Percentiles rank a stretch among this genome's conserved stretches.
Evolutionary conservation across 768 basidiomycete genomes (phyloP).

Genomic region (Boletales sp.): DNA sequence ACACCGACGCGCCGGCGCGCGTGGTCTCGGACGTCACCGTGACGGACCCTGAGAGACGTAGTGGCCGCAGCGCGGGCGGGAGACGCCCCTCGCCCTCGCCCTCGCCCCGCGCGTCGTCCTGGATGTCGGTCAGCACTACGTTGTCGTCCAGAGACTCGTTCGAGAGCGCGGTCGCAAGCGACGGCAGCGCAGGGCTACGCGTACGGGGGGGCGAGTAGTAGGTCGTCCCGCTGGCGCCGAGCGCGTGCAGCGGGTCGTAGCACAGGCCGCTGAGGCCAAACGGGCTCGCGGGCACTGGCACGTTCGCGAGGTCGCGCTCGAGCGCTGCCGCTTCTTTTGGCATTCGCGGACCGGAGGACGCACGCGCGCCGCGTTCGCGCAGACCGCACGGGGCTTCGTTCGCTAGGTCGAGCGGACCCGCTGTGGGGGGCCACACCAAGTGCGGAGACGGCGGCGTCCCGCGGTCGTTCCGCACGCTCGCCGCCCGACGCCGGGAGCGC

Average conservation of each 20-base stretch:
- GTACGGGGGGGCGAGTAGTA: not conserved
- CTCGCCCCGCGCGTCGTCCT: not conserved
- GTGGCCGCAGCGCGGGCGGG: constrained; percentile 18
- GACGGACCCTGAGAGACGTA: constrained; percentile 16
- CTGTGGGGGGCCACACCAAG: constrained; percentile 19
- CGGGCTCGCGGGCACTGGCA: not conserved
- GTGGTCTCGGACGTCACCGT: not conserved
- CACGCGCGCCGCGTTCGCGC: not conserved
- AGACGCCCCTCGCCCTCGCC: constrained; percentile 17
- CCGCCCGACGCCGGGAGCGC: no score
- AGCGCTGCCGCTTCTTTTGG: not conserved
- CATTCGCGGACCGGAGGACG: no score
- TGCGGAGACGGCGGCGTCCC: not conserved
- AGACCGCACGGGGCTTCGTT: constrained; percentile 15
- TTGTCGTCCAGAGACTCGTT: constrained; percentile 15
- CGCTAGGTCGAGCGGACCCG: constrained; percentile 25
- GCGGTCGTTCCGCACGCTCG: no score
- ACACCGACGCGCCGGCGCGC: not conserved
- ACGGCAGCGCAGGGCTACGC: constrained; percentile 8
- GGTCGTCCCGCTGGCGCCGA: no score
- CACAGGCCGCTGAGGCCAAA: no score
- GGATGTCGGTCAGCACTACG: constrained; percentile 1
- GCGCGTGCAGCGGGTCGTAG: no score
- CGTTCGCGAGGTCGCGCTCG: not conserved
- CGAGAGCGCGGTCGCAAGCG: constrained; percentile 16